Evolutionary conservation across 2,329 filamentous ascomycete genomes (phyloP).

Genomic region (Alternaria brassicae): DNA sequence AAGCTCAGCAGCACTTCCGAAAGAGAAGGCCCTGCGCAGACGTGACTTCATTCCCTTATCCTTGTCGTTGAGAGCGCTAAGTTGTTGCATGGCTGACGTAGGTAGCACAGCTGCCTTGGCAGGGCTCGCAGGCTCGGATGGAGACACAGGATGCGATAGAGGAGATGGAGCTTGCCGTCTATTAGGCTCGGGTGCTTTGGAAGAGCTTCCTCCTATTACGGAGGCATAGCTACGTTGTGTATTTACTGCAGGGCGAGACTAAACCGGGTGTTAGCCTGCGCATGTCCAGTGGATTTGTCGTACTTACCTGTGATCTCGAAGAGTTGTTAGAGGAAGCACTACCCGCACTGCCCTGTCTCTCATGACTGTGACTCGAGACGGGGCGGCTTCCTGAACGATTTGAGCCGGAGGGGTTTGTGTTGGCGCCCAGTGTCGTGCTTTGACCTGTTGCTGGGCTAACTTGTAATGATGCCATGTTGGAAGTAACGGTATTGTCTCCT

Average conservation of each 20-base stretch:
- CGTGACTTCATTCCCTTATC: conserved; percentile 86
- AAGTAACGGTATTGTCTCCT: conserved; percentile 33
- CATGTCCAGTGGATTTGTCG: background rate
- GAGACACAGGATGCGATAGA: conserved; percentile 54
- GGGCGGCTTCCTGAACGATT: conserved; percentile 40
- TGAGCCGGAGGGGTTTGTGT: conserved; percentile 39
- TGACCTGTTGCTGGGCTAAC: conserved; percentile 18
- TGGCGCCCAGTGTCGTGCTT: conserved; percentile 19
- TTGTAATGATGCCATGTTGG: conserved; percentile 27
- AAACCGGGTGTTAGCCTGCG: background rate
- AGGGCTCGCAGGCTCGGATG: conserved; percentile 40
- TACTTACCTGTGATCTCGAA: conserved; percentile 45
- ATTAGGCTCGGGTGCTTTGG: conserved; percentile 48
- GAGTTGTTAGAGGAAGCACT: conserved; percentile 47
- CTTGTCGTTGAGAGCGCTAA: conserved; percentile 86
- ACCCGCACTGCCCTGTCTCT: conserved; percentile 49
- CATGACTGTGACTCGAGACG: conserved; percentile 45
- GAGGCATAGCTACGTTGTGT: conserved; percentile 28
- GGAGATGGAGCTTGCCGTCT: conserved; percentile 57
- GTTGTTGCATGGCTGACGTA: conserved; percentile 81
- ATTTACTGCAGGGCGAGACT: conserved; percentile 37
- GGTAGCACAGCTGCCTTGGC: conserved; percentile 27
- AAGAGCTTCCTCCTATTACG: conserved; percentile 21
- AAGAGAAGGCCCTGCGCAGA: conserved; percentile 90
- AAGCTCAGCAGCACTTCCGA: conserved; percentile 92